Conservation (phyloP, 1,284 basidiomycete genomes). For the Inonotus obliquus region DNA sequence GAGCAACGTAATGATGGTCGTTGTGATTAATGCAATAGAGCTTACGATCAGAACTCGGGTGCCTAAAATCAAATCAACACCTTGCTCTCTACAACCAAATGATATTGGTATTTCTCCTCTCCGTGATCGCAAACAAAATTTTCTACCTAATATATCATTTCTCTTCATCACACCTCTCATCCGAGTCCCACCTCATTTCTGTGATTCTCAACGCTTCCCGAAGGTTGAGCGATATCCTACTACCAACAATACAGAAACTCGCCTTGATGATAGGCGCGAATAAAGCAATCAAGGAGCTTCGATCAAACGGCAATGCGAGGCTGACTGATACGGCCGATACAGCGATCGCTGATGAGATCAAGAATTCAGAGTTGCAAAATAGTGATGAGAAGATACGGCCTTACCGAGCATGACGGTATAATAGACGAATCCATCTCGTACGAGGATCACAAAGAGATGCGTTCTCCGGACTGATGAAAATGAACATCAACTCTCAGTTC, state of each 20-base stretch:
- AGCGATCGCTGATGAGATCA: neutral
- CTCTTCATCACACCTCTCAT: neutral
- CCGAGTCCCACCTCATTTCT: neutral
- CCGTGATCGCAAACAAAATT: too few species aligned
- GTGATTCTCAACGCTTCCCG: constrained; percentile 1
- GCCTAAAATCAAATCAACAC: too few species aligned
- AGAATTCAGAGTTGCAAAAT: neutral
- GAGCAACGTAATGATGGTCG: too few species aligned
- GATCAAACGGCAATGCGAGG: neutral
- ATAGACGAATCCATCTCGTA: constrained; percentile 14
- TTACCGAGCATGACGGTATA: constrained; percentile 12
- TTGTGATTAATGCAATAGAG: too few species aligned
- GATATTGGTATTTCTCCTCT: too few species aligned
- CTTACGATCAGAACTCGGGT: too few species aligned
- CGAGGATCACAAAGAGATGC: constrained; percentile 7
- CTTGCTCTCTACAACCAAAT: too few species aligned
- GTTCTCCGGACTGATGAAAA: constrained; percentile 4
- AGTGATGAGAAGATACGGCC: neutral
- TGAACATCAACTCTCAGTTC: neutral
- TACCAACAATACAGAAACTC: constrained; percentile 10
- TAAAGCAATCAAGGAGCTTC: constrained; percentile 1
- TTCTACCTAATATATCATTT: neutral
- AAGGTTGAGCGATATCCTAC: constrained; percentile 6
- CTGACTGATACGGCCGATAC: constrained; percentile 1
- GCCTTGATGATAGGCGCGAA: constrained; percentile 6